A percentile compares a stretch with the other conserved stretches of the same genome.
Conservation (phyloP, 2,329 filamentous ascomycete species). For the Ceratocystis diversiconidia region DNA sequence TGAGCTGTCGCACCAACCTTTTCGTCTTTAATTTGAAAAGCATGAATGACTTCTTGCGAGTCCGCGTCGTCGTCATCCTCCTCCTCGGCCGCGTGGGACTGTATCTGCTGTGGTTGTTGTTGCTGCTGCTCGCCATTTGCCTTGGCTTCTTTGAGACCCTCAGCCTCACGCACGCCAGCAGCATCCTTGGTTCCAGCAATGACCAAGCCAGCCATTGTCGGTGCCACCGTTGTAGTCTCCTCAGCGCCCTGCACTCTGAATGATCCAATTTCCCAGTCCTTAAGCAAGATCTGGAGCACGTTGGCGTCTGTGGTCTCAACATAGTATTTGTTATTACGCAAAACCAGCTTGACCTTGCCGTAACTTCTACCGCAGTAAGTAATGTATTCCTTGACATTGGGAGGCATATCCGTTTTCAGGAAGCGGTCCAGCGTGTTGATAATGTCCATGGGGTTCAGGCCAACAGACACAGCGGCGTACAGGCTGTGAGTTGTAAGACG, state of each 20-base stretch:
- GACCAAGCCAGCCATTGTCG: slow-evolving; percentile 73
- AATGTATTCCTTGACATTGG: slow-evolving; percentile 68
- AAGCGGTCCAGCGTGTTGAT: slow-evolving; percentile 77
- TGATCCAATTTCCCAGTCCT: slow-evolving; percentile 67
- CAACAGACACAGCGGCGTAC: slow-evolving; percentile 89
- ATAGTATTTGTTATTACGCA: slow-evolving; percentile 89
- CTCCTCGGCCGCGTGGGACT: slow-evolving; percentile 26
- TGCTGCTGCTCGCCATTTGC: background rate
- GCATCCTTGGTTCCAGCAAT: slow-evolving; percentile 93
- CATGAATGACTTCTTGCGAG: slow-evolving; percentile 73
- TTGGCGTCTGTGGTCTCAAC: slow-evolving; percentile 82
- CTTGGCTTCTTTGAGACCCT: slow-evolving; percentile 20
- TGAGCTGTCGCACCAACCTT: slow-evolving; percentile 79
- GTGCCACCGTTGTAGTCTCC: slow-evolving; percentile 65
- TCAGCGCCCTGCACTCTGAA: slow-evolving; percentile 58
- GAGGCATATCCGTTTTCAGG: slow-evolving; percentile 74
- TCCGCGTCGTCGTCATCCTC: slow-evolving; percentile 83
- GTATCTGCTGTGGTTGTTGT: too few species aligned
- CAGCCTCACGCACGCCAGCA: slow-evolving; percentile 67
- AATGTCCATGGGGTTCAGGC: slow-evolving; percentile 78
- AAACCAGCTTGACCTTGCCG: slow-evolving; percentile 86
- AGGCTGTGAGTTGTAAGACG: slow-evolving; percentile 80
- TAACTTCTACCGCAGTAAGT: slow-evolving; percentile 71
- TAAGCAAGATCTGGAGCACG: slow-evolving; percentile 73
- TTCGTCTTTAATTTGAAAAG: slow-evolving; percentile 76